A percentile compares a stretch with the other conserved stretches of the same genome.
phyloP scores from a whole-genome alignment of 257 asterid species.

The Ajuga chamaepitys region DNA sequence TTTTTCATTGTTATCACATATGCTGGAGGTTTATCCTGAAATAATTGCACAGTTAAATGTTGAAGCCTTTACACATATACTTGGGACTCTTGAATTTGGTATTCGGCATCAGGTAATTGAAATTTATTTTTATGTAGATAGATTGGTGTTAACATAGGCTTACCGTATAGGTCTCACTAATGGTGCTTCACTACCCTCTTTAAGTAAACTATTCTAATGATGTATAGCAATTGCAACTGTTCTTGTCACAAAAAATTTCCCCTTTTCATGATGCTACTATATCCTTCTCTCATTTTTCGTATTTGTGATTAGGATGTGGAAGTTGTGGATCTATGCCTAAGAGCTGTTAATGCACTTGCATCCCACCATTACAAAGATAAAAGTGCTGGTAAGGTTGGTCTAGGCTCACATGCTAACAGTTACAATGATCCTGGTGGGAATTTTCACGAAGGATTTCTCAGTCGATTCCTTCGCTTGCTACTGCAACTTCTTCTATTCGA shows the following conservation, averaged over 20 bases:
- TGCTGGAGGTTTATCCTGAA: constrained; percentile 97
- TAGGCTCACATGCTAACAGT: constrained; percentile 74
- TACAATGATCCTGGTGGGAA: constrained; percentile 59
- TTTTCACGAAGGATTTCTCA: constrained; percentile 70
- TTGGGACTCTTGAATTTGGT: constrained; percentile 79
- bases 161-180: not conserved
- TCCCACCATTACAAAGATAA: constrained; percentile 82
- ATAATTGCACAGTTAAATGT: constrained; percentile 50
- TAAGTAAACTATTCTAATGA: not conserved
- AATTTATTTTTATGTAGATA: not conserved
- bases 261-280: not conserved
- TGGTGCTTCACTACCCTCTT: not conserved
- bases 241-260: constrained; percentile 1
- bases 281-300: constrained; percentile 11
- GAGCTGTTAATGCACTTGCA: constrained; percentile 81
- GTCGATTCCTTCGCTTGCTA: constrained; percentile 67
- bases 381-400: constrained; percentile 68
- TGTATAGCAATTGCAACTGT: not conserved
- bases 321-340: constrained; percentile 68
- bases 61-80: constrained; percentile 66
- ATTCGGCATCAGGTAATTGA: constrained; percentile 73
- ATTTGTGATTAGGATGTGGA: constrained; percentile 57
- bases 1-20: constrained; percentile 77
- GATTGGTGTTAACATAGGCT: not conserved
- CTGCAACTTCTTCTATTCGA: constrained; percentile 83